Conservation (phyloP, 352 stramenopile species). For the Pythium volutum region DNA sequence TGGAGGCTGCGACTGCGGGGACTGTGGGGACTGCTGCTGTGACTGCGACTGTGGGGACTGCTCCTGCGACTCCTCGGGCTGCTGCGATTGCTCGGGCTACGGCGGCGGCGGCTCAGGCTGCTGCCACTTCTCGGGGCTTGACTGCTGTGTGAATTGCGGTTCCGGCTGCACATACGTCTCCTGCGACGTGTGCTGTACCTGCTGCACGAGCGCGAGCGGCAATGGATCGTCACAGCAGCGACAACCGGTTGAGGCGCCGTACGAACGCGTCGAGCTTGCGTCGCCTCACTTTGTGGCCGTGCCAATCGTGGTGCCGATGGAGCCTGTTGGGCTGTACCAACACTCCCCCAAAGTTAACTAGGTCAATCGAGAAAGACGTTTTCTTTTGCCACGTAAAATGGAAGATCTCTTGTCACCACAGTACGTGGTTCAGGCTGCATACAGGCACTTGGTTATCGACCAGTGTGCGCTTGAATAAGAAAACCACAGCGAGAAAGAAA, state of each 20-base stretch:
- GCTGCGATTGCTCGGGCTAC: neutral
- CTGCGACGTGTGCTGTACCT: conserved; percentile 9
- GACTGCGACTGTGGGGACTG: conserved; percentile 3
- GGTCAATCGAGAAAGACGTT: too few relatives aligned
- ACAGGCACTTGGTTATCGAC: too few relatives aligned
- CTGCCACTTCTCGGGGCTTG: conserved; percentile 2
- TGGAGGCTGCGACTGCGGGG: neutral
- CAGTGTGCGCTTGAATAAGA: too few relatives aligned
- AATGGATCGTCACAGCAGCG: neutral
- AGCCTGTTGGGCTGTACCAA: neutral
- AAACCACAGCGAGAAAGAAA: too few relatives aligned
- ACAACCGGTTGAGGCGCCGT: neutral
- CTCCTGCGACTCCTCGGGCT: neutral
- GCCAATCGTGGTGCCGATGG: conserved; percentile 5
- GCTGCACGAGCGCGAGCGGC: neutral
- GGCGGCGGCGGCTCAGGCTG: too few relatives aligned
- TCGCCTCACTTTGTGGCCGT: conserved; percentile 8
- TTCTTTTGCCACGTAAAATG: too few relatives aligned
- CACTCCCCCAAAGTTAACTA: too few relatives aligned
- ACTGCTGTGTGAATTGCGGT: neutral
- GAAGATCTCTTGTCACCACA: too few relatives aligned
- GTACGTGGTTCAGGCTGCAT: too few relatives aligned
- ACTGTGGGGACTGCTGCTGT: neutral
- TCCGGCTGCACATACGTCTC: conserved; percentile 8
- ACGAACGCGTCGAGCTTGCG: neutral